Evolutionary conservation across 2,329 filamentous ascomycete genomes (phyloP).

Genomic region (Didymella lethalis): DNA sequence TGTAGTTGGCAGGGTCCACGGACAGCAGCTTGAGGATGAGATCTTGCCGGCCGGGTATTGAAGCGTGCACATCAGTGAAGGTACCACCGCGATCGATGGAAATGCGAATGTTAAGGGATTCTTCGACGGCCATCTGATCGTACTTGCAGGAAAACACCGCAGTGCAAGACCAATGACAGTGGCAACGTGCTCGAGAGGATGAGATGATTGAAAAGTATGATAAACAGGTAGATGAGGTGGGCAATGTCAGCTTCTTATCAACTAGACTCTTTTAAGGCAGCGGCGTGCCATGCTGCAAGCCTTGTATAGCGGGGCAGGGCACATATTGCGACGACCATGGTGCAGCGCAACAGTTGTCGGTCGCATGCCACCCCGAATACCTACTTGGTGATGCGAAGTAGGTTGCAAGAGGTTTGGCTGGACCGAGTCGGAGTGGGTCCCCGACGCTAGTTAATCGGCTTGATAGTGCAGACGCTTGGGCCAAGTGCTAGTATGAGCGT

Average conservation of each 20-base stretch:
- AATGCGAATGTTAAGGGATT: constrained; percentile 9
- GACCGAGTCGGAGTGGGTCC: constrained; percentile 11
- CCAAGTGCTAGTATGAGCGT: neutral
- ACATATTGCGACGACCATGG: neutral
- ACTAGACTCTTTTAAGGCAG: neutral
- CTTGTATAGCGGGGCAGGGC: neutral
- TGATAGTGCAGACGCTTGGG: neutral
- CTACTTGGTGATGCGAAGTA: neutral
- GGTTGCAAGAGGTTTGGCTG: neutral
- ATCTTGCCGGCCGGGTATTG: constrained; percentile 30
- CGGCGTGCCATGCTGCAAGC: neutral
- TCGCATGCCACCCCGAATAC: neutral
- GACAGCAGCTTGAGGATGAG: constrained; percentile 43
- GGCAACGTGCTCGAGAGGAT: neutral
- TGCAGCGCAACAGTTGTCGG: neutral
- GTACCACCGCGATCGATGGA: constrained; percentile 30
- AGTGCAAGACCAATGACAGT: neutral
- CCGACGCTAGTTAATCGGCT: constrained; percentile 2
- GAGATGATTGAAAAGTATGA: neutral
- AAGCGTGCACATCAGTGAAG: constrained; percentile 35
- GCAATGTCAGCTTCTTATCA: constrained; percentile 4
- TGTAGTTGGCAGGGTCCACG: constrained; percentile 40
- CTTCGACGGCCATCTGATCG: constrained; percentile 9
- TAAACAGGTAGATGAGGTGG: neutral
- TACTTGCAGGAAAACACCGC: neutral